phyloP scores from a whole-genome alignment of 2,329 filamentous ascomycete species.

The Purpureocillium takamizusanense region DNA sequence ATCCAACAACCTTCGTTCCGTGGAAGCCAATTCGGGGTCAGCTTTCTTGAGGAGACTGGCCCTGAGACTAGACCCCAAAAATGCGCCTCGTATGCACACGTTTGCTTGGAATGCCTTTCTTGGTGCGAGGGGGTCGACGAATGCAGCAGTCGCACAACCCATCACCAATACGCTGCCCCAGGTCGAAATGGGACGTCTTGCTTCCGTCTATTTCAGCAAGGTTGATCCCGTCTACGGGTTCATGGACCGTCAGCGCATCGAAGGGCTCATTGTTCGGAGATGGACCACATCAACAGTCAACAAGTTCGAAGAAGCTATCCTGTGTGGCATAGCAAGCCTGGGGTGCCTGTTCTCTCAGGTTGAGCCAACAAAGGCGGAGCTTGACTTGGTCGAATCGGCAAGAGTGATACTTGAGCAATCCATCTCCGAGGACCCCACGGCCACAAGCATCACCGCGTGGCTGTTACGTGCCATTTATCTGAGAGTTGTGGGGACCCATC shows the following conservation, averaged over 20 bases:
- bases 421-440: too few relatives aligned
- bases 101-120: slow-evolving; percentile 45
- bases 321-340: slow-evolving; percentile 46
- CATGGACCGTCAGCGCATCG: slow-evolving; percentile 22
- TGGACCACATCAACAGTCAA: slow-evolving; percentile 22
- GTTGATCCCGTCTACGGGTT: slow-evolving; percentile 45
- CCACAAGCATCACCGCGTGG: slow-evolving; percentile 37
- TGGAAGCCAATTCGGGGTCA: slow-evolving; percentile 42
- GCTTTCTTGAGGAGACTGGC: slow-evolving; percentile 45
- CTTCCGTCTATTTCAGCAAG: slow-evolving; percentile 41
- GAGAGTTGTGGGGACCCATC: slow-evolving; percentile 41
- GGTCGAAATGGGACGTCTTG: slow-evolving; percentile 32
- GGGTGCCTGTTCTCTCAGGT: slow-evolving; percentile 40
- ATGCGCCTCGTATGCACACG: slow-evolving; percentile 41
- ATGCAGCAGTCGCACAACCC: too few relatives aligned
- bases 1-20: too few relatives aligned
- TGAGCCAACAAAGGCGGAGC: slow-evolving; percentile 29
- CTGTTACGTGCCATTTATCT: slow-evolving; percentile 44
- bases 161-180: too few relatives aligned
- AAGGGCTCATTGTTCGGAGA: slow-evolving; percentile 16
- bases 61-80: slow-evolving; percentile 41
- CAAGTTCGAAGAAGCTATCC: slow-evolving; percentile 33
- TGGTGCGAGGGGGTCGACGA: slow-evolving; percentile 23
- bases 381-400: slow-evolving; percentile 28
- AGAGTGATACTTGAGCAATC: too few relatives aligned